These are phyloP conservation scores for Nitzschia sp. DNA, from an alignment of 108 stramenopile species.

Conservation along the genomic window DNA sequence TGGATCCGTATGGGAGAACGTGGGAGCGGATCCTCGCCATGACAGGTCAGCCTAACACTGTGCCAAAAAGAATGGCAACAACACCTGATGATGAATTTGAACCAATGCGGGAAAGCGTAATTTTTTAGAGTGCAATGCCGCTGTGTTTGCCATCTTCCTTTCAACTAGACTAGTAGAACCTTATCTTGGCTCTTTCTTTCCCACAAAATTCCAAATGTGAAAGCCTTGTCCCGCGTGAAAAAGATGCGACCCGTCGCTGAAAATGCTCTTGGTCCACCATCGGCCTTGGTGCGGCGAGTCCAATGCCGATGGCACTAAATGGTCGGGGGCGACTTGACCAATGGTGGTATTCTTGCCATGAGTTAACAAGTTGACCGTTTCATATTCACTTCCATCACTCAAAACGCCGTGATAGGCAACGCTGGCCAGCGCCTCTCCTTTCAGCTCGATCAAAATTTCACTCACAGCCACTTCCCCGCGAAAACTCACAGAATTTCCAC, in stretches of 20 bases:
- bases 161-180: too few relatives aligned
- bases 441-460: conserved; percentile 58
- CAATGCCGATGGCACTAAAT: conserved; percentile 9
- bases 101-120: not conserved
- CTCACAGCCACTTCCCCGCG: conserved; percentile 47
- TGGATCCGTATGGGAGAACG: conserved; percentile 59
- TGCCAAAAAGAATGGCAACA: not conserved
- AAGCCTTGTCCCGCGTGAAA: conserved; percentile 65
- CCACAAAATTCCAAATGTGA: conserved; percentile 56
- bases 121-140: too few relatives aligned
- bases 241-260: conserved; percentile 44
- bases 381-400: conserved; percentile 67
- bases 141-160: too few relatives aligned
- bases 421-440: conserved; percentile 20
- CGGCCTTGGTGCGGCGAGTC: conserved; percentile 39
- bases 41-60: conserved; percentile 69
- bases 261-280: conserved; percentile 60
- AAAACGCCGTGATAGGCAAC: conserved; percentile 61
- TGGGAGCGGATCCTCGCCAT: conserved; percentile 80
- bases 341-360: conserved; percentile 5
- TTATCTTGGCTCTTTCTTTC: too few relatives aligned
- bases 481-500: conserved; percentile 45
- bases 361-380: conserved; percentile 46
- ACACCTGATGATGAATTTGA: conserved; percentile 1
- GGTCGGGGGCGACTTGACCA: conserved; percentile 16